A percentile compares a stretch with the other conserved stretches of the same genome.
Evolutionary conservation across 805 yeast genomes (phyloP).

Genomic region (Wickerhamiella spandovensis): DNA sequence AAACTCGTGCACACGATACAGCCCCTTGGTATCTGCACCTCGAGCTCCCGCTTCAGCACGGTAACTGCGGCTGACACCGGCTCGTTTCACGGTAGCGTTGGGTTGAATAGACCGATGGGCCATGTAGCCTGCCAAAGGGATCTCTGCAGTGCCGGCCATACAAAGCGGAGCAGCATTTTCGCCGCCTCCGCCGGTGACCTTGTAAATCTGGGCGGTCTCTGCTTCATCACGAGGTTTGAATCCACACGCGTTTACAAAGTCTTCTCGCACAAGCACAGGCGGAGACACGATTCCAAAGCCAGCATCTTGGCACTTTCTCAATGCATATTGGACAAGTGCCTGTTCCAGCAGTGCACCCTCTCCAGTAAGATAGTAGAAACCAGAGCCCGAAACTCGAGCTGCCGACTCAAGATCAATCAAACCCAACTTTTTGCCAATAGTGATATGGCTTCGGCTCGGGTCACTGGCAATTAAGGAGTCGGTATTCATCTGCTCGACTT

Average conservation of each 20-base stretch:
- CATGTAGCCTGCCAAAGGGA: constrained; percentile 74
- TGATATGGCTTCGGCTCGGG: constrained; percentile 41
- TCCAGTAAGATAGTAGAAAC: constrained; percentile 55
- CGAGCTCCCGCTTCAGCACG: constrained; percentile 97
- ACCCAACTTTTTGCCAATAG: constrained; percentile 52
- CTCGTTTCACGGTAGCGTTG: constrained; percentile 6
- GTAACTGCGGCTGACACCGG: constrained; percentile 72
- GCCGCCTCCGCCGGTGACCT: constrained; percentile 31
- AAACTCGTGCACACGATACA: constrained; percentile 92
- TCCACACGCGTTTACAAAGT: constrained; percentile 79
- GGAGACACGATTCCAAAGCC: constrained; percentile 69
- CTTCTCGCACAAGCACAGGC: constrained; percentile 73
- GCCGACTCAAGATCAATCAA: constrained; percentile 63
- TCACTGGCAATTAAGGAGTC: constrained; percentile 5
- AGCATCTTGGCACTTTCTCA: constrained; percentile 45
- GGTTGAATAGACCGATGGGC: constrained; percentile 36
- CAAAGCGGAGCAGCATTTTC: constrained; percentile 33
- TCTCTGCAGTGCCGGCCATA: constrained; percentile 90
- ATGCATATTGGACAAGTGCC: constrained; percentile 72
- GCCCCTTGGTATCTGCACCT: constrained; percentile 82
- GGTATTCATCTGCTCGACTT: constrained; percentile 14
- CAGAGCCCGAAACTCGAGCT: constrained; percentile 58
- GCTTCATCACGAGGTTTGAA: constrained; percentile 85
- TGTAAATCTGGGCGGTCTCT: constrained; percentile 74
- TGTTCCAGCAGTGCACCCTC: constrained; percentile 84